These are phyloP conservation scores for Aspergillus indologenus DNA, from an alignment of 495 filamentous ascomycete species.

Conservation along the genomic window DNA sequence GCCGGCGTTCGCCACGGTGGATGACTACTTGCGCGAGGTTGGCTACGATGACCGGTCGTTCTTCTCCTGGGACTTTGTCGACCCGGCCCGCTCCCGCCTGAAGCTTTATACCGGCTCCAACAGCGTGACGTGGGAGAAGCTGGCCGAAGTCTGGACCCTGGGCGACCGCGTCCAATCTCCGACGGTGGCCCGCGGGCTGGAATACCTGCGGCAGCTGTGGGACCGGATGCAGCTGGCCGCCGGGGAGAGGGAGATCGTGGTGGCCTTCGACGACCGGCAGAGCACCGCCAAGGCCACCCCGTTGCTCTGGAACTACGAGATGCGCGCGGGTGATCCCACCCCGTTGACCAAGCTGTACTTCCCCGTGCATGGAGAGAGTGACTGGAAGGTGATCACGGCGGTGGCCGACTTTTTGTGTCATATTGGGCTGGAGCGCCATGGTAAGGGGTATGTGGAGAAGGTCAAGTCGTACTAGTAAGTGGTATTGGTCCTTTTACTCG, in stretches of 20 bases:
- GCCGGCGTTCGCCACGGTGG: slow-evolving; percentile 8
- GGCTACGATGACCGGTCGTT: background rate
- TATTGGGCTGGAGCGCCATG: slow-evolving; percentile 4
- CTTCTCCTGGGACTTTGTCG: slow-evolving; percentile 2
- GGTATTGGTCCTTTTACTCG: background rate
- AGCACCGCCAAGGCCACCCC: background rate
- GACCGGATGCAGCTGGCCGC: too few relatives aligned
- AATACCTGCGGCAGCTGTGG: too few relatives aligned
- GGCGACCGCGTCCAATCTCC: too few relatives aligned
- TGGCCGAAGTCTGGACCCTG: background rate
- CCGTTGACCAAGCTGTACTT: slow-evolving; percentile 19
- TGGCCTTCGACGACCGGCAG: too few relatives aligned
- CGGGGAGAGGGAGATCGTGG: too few relatives aligned
- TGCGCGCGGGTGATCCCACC: background rate
- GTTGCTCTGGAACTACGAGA: slow-evolving; percentile 21
- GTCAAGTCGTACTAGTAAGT: slow-evolving; percentile 3
- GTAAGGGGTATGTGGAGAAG: background rate
- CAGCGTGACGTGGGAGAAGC: background rate
- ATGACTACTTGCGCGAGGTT: slow-evolving; percentile 6
- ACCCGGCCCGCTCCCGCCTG: background rate
- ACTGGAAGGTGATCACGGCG: background rate
- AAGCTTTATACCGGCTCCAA: background rate
- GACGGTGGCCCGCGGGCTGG: too few relatives aligned
- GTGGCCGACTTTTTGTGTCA: slow-evolving; percentile 7
- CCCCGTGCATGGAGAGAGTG: slow-evolving; percentile 16